Percentiles rank a stretch among this genome's conserved stretches.
phyloP scores from a whole-genome alignment of 2,329 filamentous ascomycete genomes.

The Rugonectria rugulosa region DNA sequence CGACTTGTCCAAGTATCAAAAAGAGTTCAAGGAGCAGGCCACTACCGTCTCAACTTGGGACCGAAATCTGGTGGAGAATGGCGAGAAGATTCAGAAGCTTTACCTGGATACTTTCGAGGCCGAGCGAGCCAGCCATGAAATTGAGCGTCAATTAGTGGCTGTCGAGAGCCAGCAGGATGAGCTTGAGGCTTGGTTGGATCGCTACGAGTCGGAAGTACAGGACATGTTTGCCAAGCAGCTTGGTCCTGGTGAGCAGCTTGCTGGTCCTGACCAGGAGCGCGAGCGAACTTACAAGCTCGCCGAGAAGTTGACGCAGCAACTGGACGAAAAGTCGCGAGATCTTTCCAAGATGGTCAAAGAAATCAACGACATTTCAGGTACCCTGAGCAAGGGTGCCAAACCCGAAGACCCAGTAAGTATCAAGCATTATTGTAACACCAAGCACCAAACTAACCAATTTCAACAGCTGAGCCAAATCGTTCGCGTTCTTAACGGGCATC shows the following conservation, averaged over 20 bases:
- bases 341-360: constrained; percentile 97
- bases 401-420: constrained; percentile 82
- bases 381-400: constrained; percentile 87
- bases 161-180: constrained; percentile 96
- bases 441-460: constrained; percentile 34
- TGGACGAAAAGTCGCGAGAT: constrained; percentile 94
- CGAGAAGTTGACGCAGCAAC: constrained; percentile 87
- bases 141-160: constrained; percentile 87
- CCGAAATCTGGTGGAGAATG: constrained; percentile 89
- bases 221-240: constrained; percentile 83
- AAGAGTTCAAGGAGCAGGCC: constrained; percentile 93
- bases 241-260: constrained; percentile 76
- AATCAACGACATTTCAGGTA: constrained; percentile 92
- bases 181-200: constrained; percentile 84
- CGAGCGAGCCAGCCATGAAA: constrained; percentile 89
- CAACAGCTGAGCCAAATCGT: constrained; percentile 90
- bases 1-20: constrained; percentile 94
- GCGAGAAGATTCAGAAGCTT: constrained; percentile 91
- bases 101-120: constrained; percentile 94
- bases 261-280: constrained; percentile 92
- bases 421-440: constrained; percentile 11
- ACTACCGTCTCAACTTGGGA: constrained; percentile 91
- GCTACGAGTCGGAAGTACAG: constrained; percentile 91
- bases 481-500: constrained; percentile 90
- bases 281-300: constrained; percentile 96